Evolutionary conservation across 1,139 yeast genomes (phyloP).

Genomic region (Schwanniomyces etchellsii): DNA sequence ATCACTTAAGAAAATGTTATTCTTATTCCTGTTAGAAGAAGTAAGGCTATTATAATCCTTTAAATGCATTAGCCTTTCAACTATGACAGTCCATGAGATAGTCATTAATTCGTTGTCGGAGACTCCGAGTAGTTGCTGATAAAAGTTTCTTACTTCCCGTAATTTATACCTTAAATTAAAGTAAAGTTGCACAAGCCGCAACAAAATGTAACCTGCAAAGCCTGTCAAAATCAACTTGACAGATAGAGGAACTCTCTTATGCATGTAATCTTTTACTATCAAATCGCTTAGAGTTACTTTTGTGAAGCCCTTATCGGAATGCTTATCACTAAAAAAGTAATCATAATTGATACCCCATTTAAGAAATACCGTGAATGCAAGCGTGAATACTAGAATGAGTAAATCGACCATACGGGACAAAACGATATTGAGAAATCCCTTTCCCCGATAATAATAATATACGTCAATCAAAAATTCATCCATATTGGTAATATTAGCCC

Average conservation of each 20-base stretch:
- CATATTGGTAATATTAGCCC: conserved; percentile 93
- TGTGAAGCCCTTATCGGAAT: conserved; percentile 7
- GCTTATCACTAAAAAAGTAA: conserved; percentile 18
- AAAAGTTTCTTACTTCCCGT: conserved; percentile 61
- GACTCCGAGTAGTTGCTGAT: conserved; percentile 60
- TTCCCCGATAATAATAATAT: conserved; percentile 78
- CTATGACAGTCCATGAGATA: conserved; percentile 86
- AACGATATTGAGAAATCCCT: conserved; percentile 75
- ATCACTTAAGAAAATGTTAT: conserved; percentile 38
- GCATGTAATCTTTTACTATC: conserved; percentile 56
- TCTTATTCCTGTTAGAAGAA: conserved; percentile 29
- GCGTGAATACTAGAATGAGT: conserved; percentile 69
- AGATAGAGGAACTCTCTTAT: conserved; percentile 39
- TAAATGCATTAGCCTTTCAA: conserved; percentile 66
- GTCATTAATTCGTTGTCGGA: conserved; percentile 84
- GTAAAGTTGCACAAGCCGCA: conserved; percentile 59
- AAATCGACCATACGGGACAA: conserved; percentile 62
- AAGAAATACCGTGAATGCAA: conserved; percentile 71
- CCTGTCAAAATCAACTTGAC: conserved; percentile 60
- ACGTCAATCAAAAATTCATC: conserved; percentile 81
- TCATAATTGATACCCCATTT: conserved; percentile 78
- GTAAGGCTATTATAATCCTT: conserved; percentile 78
- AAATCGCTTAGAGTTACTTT: conserved; percentile 37
- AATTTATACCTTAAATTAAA: conserved; percentile 45
- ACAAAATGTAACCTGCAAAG: conserved; percentile 50